Percentiles rank a stretch among this genome's conserved stretches.
phyloP scores from a whole-genome alignment of 768 basidiomycete genomes.

The Hypsizygus marmoreus region DNA sequence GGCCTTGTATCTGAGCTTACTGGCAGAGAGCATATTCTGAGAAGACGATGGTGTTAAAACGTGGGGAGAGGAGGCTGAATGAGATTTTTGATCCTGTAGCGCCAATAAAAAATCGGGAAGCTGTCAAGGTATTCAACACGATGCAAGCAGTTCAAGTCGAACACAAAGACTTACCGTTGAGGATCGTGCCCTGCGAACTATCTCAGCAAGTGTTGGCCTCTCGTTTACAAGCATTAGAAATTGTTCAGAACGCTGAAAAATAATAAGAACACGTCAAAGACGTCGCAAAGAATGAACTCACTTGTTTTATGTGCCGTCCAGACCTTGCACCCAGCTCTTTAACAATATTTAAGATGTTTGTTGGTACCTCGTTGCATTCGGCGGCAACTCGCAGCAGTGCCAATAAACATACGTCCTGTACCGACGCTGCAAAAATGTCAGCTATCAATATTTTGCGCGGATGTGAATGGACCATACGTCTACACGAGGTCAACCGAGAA shows the following conservation, averaged over 20 bases:
- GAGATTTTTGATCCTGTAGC: conserved; percentile 25
- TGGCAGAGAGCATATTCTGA: conserved; percentile 30
- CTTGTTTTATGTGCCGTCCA: conserved; percentile 59
- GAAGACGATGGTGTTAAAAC: conserved; percentile 20
- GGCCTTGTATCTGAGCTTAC: conserved; percentile 66
- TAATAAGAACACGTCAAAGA: conserved; percentile 6
- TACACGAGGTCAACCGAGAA: conserved; percentile 37
- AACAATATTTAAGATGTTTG: conserved; percentile 44
- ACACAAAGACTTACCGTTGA: conserved; percentile 49
- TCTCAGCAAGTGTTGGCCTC: conserved; percentile 43
- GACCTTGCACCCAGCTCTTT: conserved; percentile 42
- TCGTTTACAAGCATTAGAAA: conserved; percentile 55
- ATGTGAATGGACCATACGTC: conserved; percentile 37
- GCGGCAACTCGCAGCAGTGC: conserved; percentile 70
- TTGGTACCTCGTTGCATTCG: conserved; percentile 56
- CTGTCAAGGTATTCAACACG: conserved; percentile 34
- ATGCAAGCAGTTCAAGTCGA: conserved; percentile 1
- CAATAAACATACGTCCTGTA: conserved; percentile 74
- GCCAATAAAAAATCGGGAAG: conserved; percentile 70
- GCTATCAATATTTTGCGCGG: conserved; percentile 4
- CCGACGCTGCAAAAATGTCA: conserved; percentile 47
- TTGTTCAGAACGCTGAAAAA: conserved; percentile 65
- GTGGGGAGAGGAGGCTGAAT: conserved; percentile 12
- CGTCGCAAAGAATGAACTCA: conserved; percentile 27
- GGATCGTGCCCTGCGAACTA: conserved; percentile 51